Base-by-base conservation (phyloP, 129 eudicot species). In the carrot (Daucus carota) region DNA sequence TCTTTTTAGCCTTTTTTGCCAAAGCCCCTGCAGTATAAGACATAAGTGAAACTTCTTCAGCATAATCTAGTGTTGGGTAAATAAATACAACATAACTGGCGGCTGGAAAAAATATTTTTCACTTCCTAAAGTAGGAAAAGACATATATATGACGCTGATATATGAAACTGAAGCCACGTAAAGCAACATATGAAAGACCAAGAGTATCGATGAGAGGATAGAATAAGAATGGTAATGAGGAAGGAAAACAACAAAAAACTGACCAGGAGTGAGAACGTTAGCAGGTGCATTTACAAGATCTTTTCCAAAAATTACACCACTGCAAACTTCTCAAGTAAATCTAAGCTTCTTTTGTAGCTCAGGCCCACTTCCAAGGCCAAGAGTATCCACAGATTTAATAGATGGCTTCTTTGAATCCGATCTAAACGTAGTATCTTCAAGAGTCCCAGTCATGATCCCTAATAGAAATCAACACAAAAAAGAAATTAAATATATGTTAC, bases 241-340 rank as follows among this genome's bases (percentile, higher is more conserved):
- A 26, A 0, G 18, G 17, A 73, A 75, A 48, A 8, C 31, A 74
- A 36, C 42, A 45, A 70, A 47, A n/a, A 9, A 87, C 93, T 48
- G 73, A 91, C 99, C 97, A 62, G 99, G 97, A 73, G 99, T 95
- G 80, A 95, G 90, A 66, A 95, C 96, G 76, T 95, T 95, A 34
- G 97, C 92, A 70, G 99, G 99, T 68, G 99, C 97, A 82, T 95
- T 95, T 72, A 95, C 99, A 75, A 95, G 94, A 81, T 95, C 93
- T 82, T 80, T 95, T 34, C 93, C 99, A 80, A 95, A 83, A 36
- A 91, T 86, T 45, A 95, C 85, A 8, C 97, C 99, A 33, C 90
- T 62, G 77, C 94, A 95, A 50, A 89, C 84, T 40, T 91, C 86
- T 83, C 84, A 80, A 43, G 90, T 85, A 68, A 82, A 88, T 87